phyloP scores from a whole-genome alignment of 345 rosid genomes.

The Conringia planisiliqua region DNA sequence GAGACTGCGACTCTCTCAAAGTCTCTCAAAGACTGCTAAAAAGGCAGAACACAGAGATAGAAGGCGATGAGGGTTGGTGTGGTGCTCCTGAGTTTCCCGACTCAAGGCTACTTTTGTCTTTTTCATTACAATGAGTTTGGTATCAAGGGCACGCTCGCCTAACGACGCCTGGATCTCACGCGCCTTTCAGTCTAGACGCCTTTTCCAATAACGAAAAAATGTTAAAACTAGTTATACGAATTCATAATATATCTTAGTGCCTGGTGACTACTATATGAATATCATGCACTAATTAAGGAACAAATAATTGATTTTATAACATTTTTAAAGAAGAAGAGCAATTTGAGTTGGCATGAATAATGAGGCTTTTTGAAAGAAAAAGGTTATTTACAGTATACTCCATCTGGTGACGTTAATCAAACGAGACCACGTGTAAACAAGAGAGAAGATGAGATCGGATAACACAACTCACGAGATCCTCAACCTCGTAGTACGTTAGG shows the following conservation, averaged over 20 bases:
- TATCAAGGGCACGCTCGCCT: not conserved
- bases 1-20: slow-evolving; percentile 23
- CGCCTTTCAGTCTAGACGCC: not conserved
- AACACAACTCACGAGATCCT: slow-evolving; percentile 8
- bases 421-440: not conserved
- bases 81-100: slow-evolving; percentile 20
- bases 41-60: not conserved
- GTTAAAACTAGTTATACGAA: too few species aligned
- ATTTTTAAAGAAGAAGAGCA: too few species aligned
- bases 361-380: not conserved
- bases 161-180: not conserved
- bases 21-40: not conserved
- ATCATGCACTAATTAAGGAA: too few species aligned
- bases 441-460: not conserved
- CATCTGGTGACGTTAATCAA: not conserved
- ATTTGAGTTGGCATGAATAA: not conserved
- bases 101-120: slow-evolving; percentile 1
- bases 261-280: too few species aligned
- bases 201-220: not conserved
- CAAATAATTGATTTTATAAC: too few species aligned
- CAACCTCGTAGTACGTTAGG: slow-evolving; percentile 1
- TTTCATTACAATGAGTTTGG: not conserved
- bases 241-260: too few species aligned
- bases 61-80: slow-evolving; percentile 31
- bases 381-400: not conserved